Conservation (phyloP, 73 alveolate species). For the Paraurostyla sp. region DNA sequence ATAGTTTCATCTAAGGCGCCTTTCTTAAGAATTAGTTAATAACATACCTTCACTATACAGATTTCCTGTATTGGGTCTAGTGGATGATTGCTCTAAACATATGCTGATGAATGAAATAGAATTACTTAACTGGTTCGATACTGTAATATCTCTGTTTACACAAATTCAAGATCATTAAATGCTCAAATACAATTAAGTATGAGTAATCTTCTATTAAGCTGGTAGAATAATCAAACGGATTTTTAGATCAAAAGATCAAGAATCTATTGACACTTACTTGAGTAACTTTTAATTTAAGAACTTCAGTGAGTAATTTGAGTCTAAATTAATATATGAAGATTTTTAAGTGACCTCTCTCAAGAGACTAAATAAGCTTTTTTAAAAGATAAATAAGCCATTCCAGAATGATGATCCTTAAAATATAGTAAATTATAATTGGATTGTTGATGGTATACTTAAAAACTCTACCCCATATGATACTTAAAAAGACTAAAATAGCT, state of each 20-base stretch:
- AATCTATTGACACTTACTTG: conserved; percentile 44
- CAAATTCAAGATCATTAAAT: neutral
- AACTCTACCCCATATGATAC: conserved; percentile 43
- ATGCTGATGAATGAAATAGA: conserved; percentile 34
- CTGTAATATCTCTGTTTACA: neutral
- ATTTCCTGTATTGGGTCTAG: neutral
- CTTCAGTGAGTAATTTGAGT: neutral
- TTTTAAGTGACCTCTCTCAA: neutral
- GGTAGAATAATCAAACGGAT: neutral
- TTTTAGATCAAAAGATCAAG: neutral
- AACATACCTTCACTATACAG: neutral
- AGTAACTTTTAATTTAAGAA: conserved; percentile 30
- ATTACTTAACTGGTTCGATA: conserved; percentile 20
- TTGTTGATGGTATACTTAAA: conserved; percentile 36
- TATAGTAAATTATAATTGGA: conserved; percentile 27
- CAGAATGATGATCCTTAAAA: neutral
- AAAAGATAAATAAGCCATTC: conserved; percentile 7
- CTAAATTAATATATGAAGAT: neutral
- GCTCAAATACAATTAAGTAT: neutral
- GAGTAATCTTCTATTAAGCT: neutral
- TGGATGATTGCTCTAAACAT: conserved; percentile 21
- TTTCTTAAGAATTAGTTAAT: neutral
- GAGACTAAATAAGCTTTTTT: neutral
- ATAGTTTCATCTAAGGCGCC: neutral
- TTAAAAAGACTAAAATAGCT: neutral